Evolutionary conservation across 352 stramenopile genomes (phyloP).

Genomic region (Phytophthora hybrid): DNA sequence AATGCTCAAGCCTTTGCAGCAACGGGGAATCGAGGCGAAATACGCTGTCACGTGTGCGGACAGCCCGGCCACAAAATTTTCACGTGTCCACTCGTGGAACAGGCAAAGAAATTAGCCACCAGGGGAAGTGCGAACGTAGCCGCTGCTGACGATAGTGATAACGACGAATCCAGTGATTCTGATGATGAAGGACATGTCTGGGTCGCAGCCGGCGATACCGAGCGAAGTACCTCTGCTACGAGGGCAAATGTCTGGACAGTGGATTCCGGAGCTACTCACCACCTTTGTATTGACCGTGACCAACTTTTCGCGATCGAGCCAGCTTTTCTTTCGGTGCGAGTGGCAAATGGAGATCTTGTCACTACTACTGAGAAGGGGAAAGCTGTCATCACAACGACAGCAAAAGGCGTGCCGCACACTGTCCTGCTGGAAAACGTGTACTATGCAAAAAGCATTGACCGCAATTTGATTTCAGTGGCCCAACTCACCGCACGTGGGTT

Average conservation of each 20-base stretch:
- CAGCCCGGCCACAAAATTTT: slow-evolving; percentile 2
- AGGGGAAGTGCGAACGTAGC: background rate
- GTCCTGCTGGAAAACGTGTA: background rate
- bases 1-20: slow-evolving; percentile 2
- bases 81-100: background rate
- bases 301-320: too few relatives aligned
- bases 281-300: background rate
- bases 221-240: background rate
- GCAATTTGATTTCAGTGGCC: background rate
- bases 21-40: background rate
- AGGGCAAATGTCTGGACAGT: background rate
- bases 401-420: background rate
- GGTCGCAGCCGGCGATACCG: background rate
- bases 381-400: background rate
- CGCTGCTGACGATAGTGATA: background rate
- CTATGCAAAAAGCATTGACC: background rate
- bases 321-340: background rate
- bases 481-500: background rate
- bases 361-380: background rate
- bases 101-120: background rate
- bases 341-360: background rate
- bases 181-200: slow-evolving; percentile 8
- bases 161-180: background rate
- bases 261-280: background rate
- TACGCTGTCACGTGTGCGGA: slow-evolving; percentile 1